Percentiles rank a stretch among this genome's conserved stretches.
These are phyloP conservation scores for Vanderwaltozyma verrucispora DNA, from an alignment of 805 yeast species.

Conservation along the genomic window DNA sequence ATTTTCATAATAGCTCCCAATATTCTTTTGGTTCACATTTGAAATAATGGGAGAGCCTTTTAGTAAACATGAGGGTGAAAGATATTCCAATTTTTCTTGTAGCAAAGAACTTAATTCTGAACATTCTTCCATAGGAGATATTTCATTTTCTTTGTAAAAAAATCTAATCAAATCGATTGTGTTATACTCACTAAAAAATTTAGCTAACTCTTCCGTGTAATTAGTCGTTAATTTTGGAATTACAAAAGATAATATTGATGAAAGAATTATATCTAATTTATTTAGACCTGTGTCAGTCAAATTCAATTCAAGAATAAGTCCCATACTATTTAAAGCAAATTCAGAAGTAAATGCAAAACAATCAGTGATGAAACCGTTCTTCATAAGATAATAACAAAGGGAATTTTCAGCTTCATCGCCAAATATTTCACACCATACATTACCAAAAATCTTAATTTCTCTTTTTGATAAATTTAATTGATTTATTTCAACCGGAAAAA, in stretches of 20 bases:
- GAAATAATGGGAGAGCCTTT: conserved; percentile 26
- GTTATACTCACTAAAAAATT: conserved; percentile 37
- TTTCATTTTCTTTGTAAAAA: conserved; percentile 31
- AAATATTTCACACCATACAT: conserved; percentile 44
- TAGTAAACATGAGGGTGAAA: conserved; percentile 33
- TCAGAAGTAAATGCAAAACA: conserved; percentile 35
- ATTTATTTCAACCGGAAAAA: conserved; percentile 32
- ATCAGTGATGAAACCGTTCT: conserved; percentile 28
- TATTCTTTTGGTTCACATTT: conserved; percentile 4
- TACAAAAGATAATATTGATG: conserved; percentile 24
- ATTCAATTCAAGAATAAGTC: conserved; percentile 40
- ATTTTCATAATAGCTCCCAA: conserved; percentile 22
- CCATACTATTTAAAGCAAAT: conserved; percentile 28
- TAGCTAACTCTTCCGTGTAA: conserved; percentile 25
- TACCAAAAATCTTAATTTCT: conserved; percentile 26
- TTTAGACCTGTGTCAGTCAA: conserved; percentile 39
- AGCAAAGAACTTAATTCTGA: conserved; percentile 32
- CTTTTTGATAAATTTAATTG: conserved; percentile 8
- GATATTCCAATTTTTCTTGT: conserved; percentile 27
- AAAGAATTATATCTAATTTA: conserved; percentile 28
- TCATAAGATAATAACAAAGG: conserved; percentile 32
- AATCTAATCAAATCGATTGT: conserved; percentile 38
- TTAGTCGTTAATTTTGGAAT: conserved; percentile 10
- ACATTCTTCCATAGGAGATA: conserved; percentile 40
- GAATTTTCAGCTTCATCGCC: conserved; percentile 56